Evolutionary conservation across 169 alveolate species (phyloP).

Genomic region (Theileria equi): DNA sequence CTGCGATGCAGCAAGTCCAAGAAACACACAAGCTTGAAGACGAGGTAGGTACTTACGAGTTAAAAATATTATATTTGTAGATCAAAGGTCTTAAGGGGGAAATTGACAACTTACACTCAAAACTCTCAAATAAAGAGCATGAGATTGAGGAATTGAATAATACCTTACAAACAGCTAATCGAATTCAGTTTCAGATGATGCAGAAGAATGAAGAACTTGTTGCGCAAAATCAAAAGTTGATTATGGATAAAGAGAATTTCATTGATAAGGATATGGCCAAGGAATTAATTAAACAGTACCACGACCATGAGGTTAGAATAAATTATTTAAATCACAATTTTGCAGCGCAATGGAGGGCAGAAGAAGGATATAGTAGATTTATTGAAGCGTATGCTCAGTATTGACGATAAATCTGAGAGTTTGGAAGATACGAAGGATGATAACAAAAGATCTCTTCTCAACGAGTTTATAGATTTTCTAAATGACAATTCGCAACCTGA

Average conservation of each 20-base stretch:
- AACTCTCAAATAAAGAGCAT: slow-evolving; percentile 23
- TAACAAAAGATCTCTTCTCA: slow-evolving; percentile 33
- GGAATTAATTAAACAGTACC: slow-evolving; percentile 46
- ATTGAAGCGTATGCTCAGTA: slow-evolving; percentile 54
- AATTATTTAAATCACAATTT: background rate
- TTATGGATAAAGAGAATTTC: slow-evolving; percentile 51
- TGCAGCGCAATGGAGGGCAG: slow-evolving; percentile 19
- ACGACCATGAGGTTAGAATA: slow-evolving; percentile 29
- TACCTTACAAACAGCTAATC: slow-evolving; percentile 27
- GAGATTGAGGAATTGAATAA: slow-evolving; percentile 30
- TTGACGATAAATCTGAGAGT: slow-evolving; percentile 17
- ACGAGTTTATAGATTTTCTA: slow-evolving; percentile 51
- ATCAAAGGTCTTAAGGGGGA: slow-evolving; percentile 29
- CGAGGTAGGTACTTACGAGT: slow-evolving; percentile 15
- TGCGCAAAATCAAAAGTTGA: slow-evolving; percentile 44
- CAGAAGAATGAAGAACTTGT: slow-evolving; percentile 60
- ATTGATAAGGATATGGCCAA: slow-evolving; percentile 53
- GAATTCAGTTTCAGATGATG: slow-evolving; percentile 43
- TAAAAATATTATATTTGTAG: slow-evolving; percentile 2
- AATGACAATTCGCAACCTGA: slow-evolving; percentile 13
- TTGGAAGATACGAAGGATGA: background rate
- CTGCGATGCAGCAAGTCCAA: slow-evolving; percentile 33
- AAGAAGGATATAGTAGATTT: slow-evolving; percentile 45
- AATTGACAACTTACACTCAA: slow-evolving; percentile 13
- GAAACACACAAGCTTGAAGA: slow-evolving; percentile 19